phyloP scores from a whole-genome alignment of 1,284 basidiomycete species.

The Mrakiaceae sp. region DNA sequence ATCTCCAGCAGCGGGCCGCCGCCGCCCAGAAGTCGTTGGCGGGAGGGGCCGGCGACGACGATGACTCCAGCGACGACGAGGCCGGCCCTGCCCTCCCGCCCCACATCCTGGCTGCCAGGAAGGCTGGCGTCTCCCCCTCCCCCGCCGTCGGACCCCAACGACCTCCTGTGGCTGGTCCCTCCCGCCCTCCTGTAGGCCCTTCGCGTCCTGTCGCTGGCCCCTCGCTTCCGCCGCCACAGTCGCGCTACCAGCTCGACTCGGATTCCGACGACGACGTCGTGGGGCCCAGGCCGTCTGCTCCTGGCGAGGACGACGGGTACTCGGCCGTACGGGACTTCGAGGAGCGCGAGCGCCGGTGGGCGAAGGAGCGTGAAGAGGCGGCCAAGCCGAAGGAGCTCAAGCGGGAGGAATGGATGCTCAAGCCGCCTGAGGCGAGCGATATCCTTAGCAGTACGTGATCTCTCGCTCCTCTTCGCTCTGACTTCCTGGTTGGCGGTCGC shows the following conservation, averaged over 20 bases:
- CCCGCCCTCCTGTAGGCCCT: constrained; percentile 40
- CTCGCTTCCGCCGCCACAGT: constrained; percentile 39
- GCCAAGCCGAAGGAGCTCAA: constrained; percentile 15
- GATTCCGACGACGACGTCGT: constrained; percentile 33
- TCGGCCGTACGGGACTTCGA: constrained; percentile 14
- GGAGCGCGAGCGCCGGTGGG: constrained; percentile 15
- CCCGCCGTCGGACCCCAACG: neutral
- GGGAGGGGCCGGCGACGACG: no score
- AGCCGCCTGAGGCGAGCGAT: constrained; percentile 15
- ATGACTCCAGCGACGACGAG: no score
- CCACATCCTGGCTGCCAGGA: no score
- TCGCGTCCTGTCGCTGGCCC: constrained; percentile 46
- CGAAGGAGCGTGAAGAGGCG: constrained; percentile 16
- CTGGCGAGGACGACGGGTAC: constrained; percentile 43
- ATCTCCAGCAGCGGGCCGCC: constrained; percentile 15
- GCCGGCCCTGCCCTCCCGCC: no score
- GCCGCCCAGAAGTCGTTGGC: constrained; percentile 11
- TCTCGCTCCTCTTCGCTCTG: neutral
- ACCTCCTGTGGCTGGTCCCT: neutral
- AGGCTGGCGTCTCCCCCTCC: constrained; percentile 42
- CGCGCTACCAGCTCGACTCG: constrained; percentile 14
- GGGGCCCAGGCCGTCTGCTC: constrained; percentile 24
- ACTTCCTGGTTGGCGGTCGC: neutral
- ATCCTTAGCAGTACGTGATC: constrained; percentile 10
- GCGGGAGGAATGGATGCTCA: constrained; percentile 27